Base-by-base conservation (phyloP, 768 basidiomycete genomes). In the Obba rivulosa region DNA sequence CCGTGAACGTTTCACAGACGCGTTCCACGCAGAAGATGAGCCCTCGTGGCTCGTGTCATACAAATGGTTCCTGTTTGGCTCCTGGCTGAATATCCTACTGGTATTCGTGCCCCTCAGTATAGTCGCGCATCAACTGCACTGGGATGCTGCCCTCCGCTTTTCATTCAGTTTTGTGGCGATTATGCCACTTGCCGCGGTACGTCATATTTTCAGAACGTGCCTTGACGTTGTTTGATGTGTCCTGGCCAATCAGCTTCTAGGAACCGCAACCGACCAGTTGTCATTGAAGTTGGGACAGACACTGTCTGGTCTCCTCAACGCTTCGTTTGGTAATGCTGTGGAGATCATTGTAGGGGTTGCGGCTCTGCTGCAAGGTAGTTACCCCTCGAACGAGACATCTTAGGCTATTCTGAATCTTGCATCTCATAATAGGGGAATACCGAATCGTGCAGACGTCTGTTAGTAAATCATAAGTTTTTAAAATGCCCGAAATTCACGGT, bases 401-500 rank as follows among this genome's bases (percentile, higher is more conserved):
- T 46, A 18, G 39, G 17, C 18, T 35, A 28, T 24, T 13, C 40
- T 28, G 25, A 18, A 17, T 13, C 41, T 34, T 43, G 14, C 24
- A 28, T 34, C n/a, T 31, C 24, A 39, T 3, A 23, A 44, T 46
- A 86, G 88, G 79, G 47, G 77, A 96, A 66, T 73, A 93, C 16
- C 81, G 87, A 31, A 87, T 96, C 58, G 93, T 96, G 2, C 92
- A 96, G 66, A 93, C 90, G 23, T 93, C 92, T 34, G 87, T 88
- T 50, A 51, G 79, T 59, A 35, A 24, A 24, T 37, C 34, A 20
- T 31, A 17, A 13, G 34, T 41, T 14, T 31, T 47, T 11, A 28
- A 14, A 10, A 28, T 46, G 25, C 39, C 17, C 20, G 22, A 35
- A 36, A 24, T 37, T 58, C 23, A 53, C 14, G 10, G 13, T 18